These are phyloP conservation scores for Vitis hybrid DNA, from an alignment of 177 flowering plant genomes.

Conservation along the genomic window DNA sequence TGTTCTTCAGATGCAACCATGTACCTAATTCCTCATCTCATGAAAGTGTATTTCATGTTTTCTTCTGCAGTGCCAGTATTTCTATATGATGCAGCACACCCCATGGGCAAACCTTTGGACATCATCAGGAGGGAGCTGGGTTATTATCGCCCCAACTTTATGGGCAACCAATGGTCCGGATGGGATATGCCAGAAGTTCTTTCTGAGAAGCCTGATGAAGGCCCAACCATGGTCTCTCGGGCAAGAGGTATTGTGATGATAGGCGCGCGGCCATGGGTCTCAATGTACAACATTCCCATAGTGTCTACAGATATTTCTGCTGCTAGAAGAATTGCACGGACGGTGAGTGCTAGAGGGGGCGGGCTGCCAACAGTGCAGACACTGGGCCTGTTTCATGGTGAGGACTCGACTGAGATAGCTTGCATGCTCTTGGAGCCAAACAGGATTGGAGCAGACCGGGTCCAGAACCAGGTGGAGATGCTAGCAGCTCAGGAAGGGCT, in stretches of 20 bases:
- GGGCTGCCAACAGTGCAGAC: constrained; percentile 71
- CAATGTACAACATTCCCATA: constrained; percentile 54
- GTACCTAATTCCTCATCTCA: not conserved
- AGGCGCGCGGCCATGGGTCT: constrained; percentile 63
- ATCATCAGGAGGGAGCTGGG: constrained; percentile 57
- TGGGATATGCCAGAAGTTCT: constrained; percentile 49
- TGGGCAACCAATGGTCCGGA: constrained; percentile 63
- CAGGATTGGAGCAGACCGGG: constrained; percentile 56
- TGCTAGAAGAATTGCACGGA: constrained; percentile 46
- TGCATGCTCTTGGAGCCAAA: constrained; percentile 67
- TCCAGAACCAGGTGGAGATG: constrained; percentile 48
- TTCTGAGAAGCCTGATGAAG: constrained; percentile 47
- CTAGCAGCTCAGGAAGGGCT: constrained; percentile 59
- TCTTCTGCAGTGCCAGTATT: constrained; percentile 55
- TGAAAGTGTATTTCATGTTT: not conserved
- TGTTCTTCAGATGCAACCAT: no score
- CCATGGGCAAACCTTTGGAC: constrained; percentile 59
- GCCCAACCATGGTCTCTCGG: constrained; percentile 42
- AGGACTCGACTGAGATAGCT: constrained; percentile 61
- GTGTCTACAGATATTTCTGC: constrained; percentile 46
- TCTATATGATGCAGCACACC: constrained; percentile 62
- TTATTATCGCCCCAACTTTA: constrained; percentile 52
- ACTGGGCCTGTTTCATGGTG: constrained; percentile 58
- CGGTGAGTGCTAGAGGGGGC: constrained; percentile 72
- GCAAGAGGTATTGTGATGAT: constrained; percentile 48